phyloP scores from a whole-genome alignment of 176 grass and related monocot species.

The Puccinellia tenuiflora region DNA sequence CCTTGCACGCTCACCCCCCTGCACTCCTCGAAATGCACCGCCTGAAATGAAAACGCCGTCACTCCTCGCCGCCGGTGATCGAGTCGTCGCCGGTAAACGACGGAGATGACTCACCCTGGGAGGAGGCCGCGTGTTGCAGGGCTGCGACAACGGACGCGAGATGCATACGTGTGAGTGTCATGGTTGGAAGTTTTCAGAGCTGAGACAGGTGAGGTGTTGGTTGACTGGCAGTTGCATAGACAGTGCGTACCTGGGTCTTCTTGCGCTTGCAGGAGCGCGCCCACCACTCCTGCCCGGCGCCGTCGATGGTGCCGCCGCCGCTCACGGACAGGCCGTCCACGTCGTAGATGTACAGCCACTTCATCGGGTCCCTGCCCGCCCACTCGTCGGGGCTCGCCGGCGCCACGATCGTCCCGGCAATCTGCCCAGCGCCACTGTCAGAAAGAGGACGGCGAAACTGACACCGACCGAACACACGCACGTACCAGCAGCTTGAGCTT shows the following conservation, averaged over 20 bases:
- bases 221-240: background rate
- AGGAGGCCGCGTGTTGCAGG: conserved; percentile 37
- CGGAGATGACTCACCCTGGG: conserved; percentile 36
- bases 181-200: background rate
- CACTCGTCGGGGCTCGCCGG: conserved; percentile 57
- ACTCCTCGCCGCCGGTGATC: background rate
- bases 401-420: conserved; percentile 45
- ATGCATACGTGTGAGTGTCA: background rate
- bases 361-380: conserved; percentile 40
- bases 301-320: conserved; percentile 76
- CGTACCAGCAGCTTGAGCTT: conserved; percentile 65
- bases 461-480: too few species aligned
- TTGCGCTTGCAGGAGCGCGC: conserved; percentile 67
- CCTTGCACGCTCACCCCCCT: conserved; percentile 44
- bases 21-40: conserved; percentile 68
- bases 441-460: too few species aligned
- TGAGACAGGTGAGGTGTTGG: background rate
- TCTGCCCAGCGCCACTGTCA: conserved; percentile 4
- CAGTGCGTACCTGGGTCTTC: conserved; percentile 26
- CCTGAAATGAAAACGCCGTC: conserved; percentile 21
- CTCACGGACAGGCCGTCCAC: conserved; percentile 42
- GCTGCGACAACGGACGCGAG: conserved; percentile 38
- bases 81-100: background rate
- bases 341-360: conserved; percentile 67
- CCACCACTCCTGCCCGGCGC: conserved; percentile 78